Percentiles rank a stretch among this genome's conserved stretches.
Conservation (phyloP, 305 asterid species). For the Lippia alba region DNA sequence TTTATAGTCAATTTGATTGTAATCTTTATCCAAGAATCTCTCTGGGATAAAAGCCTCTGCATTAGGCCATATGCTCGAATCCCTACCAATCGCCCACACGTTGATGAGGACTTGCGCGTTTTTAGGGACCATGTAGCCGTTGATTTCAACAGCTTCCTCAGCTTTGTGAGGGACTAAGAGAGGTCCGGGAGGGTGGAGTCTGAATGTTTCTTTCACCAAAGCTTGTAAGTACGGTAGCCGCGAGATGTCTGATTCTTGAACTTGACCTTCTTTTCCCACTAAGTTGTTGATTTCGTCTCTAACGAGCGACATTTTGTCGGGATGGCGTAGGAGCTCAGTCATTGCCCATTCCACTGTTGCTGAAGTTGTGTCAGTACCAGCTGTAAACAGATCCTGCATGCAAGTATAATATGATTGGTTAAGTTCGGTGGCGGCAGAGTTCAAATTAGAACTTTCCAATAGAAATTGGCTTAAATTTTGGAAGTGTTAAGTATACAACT, state of each 20-base stretch:
- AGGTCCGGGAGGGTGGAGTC: conserved; percentile 39
- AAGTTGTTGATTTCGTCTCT: conserved; percentile 33
- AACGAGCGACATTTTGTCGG: conserved; percentile 26
- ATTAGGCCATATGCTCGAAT: conserved; percentile 37
- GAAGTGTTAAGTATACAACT: not conserved
- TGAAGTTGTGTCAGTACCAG: conserved; percentile 42
- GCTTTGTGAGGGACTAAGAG: conserved; percentile 39
- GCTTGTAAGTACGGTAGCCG: conserved; percentile 42
- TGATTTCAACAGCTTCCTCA: conserved; percentile 26
- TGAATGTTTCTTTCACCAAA: conserved; percentile 43
- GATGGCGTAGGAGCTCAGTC: conserved; percentile 39
- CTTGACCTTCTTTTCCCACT: not conserved
- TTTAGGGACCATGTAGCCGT: conserved; percentile 41
- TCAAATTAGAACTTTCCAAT: too few relatives aligned
- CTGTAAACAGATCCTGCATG: conserved; percentile 40
- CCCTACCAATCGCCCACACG: conserved; percentile 46
- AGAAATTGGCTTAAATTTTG: too few relatives aligned
- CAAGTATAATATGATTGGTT: too few relatives aligned
- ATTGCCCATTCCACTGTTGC: conserved; percentile 52
- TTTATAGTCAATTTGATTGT: conserved; percentile 24
- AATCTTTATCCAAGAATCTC: conserved; percentile 32
- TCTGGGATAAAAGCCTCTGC: conserved; percentile 41
- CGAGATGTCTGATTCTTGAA: conserved; percentile 46
- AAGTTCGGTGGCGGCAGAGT: too few relatives aligned
- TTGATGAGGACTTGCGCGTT: conserved; percentile 36